Conservation (phyloP, 345 rosid species). For the Aquilaria yunnanensis region DNA sequence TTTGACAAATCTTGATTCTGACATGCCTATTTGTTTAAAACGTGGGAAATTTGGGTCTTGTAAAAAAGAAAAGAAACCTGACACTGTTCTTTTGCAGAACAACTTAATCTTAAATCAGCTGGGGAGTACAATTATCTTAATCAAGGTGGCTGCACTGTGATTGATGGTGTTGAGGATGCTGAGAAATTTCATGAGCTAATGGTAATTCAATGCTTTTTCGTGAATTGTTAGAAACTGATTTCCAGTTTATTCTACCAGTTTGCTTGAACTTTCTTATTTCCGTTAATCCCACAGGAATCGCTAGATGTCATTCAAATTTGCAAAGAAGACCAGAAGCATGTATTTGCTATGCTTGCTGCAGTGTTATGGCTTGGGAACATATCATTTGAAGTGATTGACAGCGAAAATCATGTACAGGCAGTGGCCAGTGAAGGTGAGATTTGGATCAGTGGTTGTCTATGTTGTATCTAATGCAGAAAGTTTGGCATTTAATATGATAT, state of each 20-base stretch:
- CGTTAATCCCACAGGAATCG: slow-evolving; percentile 52
- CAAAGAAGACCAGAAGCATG: slow-evolving; percentile 70
- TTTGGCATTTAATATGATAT: not conserved
- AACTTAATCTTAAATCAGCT: slow-evolving; percentile 69
- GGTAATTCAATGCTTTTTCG: slow-evolving; percentile 36
- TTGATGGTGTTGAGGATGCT: slow-evolving; percentile 76
- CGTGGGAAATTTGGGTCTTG: not conserved
- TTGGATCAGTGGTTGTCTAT: slow-evolving; percentile 7
- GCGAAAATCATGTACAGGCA: slow-evolving; percentile 84
- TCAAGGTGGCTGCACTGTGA: slow-evolving; percentile 76
- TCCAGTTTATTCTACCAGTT: slow-evolving; percentile 4
- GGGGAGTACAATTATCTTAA: slow-evolving; percentile 76
- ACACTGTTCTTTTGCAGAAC: slow-evolving; percentile 43
- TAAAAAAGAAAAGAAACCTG: not conserved
- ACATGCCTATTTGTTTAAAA: not conserved
- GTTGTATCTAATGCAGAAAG: slow-evolving; percentile 1
- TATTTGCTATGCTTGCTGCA: slow-evolving; percentile 79
- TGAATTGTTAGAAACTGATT: slow-evolving; percentile 8
- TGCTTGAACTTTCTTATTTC: slow-evolving; percentile 12
- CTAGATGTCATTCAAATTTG: slow-evolving; percentile 60
- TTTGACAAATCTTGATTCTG: not conserved
- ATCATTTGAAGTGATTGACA: slow-evolving; percentile 62
- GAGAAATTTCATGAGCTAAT: slow-evolving; percentile 52
- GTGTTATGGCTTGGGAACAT: slow-evolving; percentile 90
- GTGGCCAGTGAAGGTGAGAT: slow-evolving; percentile 69